phyloP scores from a whole-genome alignment of 2,329 filamentous ascomycete genomes.

The Penicillium brevicompactum region DNA sequence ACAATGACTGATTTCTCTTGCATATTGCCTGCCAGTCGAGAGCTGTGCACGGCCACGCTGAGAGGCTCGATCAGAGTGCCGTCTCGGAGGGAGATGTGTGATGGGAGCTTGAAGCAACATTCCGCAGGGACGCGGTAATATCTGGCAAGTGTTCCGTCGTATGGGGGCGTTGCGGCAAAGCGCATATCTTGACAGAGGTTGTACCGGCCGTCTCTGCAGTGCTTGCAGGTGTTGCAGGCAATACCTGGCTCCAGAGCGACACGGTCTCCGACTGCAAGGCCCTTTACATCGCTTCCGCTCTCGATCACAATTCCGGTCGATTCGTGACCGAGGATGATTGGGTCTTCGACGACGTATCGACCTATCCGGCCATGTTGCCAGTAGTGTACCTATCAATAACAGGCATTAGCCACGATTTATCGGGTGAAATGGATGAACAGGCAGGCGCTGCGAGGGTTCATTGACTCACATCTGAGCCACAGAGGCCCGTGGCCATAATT shows the following conservation, averaged over 20 bases:
- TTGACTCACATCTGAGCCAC: slow-evolving; percentile 70
- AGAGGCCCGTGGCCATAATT: slow-evolving; percentile 81
- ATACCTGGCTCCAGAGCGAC: slow-evolving; percentile 75
- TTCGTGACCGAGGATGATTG: slow-evolving; percentile 63
- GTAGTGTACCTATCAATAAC: slow-evolving; percentile 37
- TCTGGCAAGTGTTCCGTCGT: slow-evolving; percentile 80
- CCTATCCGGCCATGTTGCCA: slow-evolving; percentile 44
- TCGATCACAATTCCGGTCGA: slow-evolving; percentile 65
- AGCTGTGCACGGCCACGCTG: slow-evolving; percentile 79
- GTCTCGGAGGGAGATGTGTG: slow-evolving; percentile 63
- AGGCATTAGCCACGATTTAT: neutral
- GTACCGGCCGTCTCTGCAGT: slow-evolving; percentile 77
- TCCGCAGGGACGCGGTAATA: slow-evolving; percentile 80
- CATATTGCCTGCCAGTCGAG: slow-evolving; percentile 67
- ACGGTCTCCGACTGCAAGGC: slow-evolving; percentile 63
- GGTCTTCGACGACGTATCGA: slow-evolving; percentile 36
- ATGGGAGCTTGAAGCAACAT: slow-evolving; percentile 84
- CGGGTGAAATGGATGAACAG: neutral
- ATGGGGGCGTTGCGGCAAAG: slow-evolving; percentile 87
- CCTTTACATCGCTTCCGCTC: slow-evolving; percentile 57
- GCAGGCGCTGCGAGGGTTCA: neutral
- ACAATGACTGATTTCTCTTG: slow-evolving; percentile 77
- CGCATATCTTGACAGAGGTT: slow-evolving; percentile 83
- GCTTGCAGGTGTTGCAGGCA: slow-evolving; percentile 68
- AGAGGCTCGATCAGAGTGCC: slow-evolving; percentile 86